A percentile compares a stretch with the other conserved stretches of the same genome.
phyloP scores from a whole-genome alignment of 768 basidiomycete genomes.

The Phlebiopsis flavidoalba region DNA sequence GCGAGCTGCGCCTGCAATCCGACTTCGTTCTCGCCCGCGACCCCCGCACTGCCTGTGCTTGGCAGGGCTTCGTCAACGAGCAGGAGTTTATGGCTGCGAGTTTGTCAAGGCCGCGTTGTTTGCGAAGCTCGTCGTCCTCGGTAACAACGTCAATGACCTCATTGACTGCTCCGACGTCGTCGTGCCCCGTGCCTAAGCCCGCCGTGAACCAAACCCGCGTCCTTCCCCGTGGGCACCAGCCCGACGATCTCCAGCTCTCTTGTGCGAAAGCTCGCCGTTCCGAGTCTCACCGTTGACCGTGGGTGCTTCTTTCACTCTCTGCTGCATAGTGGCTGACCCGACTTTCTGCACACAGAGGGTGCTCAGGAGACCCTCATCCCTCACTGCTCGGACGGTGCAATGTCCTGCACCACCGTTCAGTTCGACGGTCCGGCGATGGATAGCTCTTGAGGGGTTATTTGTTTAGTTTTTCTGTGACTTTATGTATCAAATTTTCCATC shows the following conservation, averaged over 20 bases:
- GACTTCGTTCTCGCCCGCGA: constrained; percentile 31
- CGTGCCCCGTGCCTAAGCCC: constrained; percentile 17
- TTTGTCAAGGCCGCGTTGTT: constrained; percentile 21
- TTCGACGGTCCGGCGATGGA: constrained; percentile 8
- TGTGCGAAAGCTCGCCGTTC: constrained; percentile 4
- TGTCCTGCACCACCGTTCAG: constrained; percentile 9
- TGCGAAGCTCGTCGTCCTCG: constrained; percentile 20
- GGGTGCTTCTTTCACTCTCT: not conserved
- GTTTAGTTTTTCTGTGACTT: not conserved
- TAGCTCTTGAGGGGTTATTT: not conserved
- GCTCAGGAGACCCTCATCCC: constrained; percentile 7
- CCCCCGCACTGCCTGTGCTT: constrained; percentile 40
- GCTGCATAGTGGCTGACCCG: not conserved
- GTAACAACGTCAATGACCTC: constrained; percentile 13
- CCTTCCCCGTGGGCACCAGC: constrained; percentile 6
- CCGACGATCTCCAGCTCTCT: constrained; percentile 5
- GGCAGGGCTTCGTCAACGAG: constrained; percentile 37
- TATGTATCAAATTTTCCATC: not conserved
- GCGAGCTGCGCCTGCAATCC: constrained; percentile 42
- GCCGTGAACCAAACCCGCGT: constrained; percentile 10
- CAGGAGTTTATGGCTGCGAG: constrained; percentile 13
- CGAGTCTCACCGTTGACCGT: constrained; percentile 7
- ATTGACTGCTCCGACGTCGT: constrained; percentile 23
- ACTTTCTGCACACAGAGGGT: not conserved
- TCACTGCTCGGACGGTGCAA: constrained; percentile 10